Base-by-base conservation (phyloP, 2,329 filamentous ascomycete genomes). In the Paecilomyces dactylethromorphus region DNA sequence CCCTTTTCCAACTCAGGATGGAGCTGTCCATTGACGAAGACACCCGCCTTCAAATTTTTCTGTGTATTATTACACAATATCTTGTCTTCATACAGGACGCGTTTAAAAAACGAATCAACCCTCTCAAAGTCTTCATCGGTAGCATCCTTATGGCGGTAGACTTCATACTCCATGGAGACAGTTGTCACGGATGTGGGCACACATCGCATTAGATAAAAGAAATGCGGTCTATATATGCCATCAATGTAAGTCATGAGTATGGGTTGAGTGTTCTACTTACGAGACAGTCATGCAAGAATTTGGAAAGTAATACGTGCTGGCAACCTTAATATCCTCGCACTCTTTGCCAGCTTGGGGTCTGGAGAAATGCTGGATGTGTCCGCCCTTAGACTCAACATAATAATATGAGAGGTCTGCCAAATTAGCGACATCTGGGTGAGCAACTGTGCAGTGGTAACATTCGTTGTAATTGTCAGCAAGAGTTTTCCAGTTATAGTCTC, bases 51-150 rank as follows among this genome's bases (percentile, higher is more conserved):
- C 64, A 87, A 77, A 69, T 88, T 87, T 69, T 77, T 78, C 67
- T 87, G 85, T 1, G 83, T 80, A 12, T 78, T 78, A 63, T 79
- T 75, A 74, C 85, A 87, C 26, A 88, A 80, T 8, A 81, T 76
- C 66, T 87, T 87, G 74, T 88, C 85, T 70, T 88, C 85, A 1
- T 79, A 78, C 81, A 87, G 83, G 70, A 88, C 80, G 45, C 82
- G 81, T 71, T 84, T 84, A 76, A 87, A 87, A 65, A 87, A 82
- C 53, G 81, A 71, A 69, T 78, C 80, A 70, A 87, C 83, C 56
- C 76, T 71, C 13, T 78, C 71, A 67, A 87, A 87, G 59, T 85
- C 81, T 26, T 81, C 80, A 15, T 86, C 81, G n/a, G 77, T 78
- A 3, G 84, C 81, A 67, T 82, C 73, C 68, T 83, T 84, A 78